phyloP scores from a whole-genome alignment of 169 alveolate species.

The Plasmodium knowlesi region DNA sequence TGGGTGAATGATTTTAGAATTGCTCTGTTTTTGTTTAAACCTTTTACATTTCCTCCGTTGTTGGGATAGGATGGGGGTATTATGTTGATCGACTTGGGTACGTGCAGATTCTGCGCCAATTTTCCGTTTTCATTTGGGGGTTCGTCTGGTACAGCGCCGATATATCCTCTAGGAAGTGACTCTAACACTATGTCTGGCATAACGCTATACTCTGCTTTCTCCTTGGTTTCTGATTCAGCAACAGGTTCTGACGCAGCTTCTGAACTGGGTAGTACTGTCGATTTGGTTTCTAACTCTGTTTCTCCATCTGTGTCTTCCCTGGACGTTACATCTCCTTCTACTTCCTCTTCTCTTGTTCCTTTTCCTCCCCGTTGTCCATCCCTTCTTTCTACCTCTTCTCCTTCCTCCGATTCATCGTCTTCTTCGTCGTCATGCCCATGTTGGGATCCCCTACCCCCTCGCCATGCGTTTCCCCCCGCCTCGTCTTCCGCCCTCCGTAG shows the following conservation, averaged over 20 bases:
- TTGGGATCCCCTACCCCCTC: background rate
- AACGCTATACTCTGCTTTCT: background rate
- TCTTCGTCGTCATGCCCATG: background rate
- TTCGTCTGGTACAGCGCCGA: background rate
- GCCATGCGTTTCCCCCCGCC: background rate
- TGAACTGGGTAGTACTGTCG: background rate
- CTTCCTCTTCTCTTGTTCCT: background rate
- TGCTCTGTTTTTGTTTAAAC: background rate
- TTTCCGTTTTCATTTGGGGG: background rate
- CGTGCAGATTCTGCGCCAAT: background rate
- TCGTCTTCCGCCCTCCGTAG: background rate
- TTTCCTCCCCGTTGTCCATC: background rate
- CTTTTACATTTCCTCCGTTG: background rate
- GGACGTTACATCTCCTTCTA: background rate
- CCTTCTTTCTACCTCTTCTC: background rate
- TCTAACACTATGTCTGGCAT: background rate
- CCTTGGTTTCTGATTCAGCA: background rate
- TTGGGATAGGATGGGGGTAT: background rate
- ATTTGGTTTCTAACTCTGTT: background rate
- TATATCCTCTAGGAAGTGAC: background rate
- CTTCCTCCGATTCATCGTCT: background rate
- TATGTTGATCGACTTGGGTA: background rate
- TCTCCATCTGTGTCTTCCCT: background rate
- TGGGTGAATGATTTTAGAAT: slow-evolving; percentile 24
- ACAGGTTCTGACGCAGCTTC: background rate